Percentiles rank a stretch among this genome's conserved stretches.
These are phyloP conservation scores for Agrocybe pediades DNA, from an alignment of 768 basidiomycete genomes.

Conservation along the genomic window DNA sequence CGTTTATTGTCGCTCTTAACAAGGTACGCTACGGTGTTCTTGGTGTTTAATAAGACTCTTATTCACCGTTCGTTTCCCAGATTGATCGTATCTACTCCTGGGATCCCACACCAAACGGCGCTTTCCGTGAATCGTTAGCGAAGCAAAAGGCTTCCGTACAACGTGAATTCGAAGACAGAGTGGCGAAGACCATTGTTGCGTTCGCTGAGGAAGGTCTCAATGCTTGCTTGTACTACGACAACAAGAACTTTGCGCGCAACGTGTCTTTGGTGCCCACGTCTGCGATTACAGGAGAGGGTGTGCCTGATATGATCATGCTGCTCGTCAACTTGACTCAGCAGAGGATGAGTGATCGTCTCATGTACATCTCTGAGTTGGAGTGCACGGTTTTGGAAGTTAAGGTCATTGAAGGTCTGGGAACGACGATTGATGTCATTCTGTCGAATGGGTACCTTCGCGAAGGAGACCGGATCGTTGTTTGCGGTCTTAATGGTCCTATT, in stretches of 20 bases:
- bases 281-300: constrained; percentile 96
- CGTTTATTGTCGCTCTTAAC: constrained; percentile 98
- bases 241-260: constrained; percentile 91
- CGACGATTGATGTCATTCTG: constrained; percentile 95
- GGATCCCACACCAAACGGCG: constrained; percentile 88
- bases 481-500: constrained; percentile 96
- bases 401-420: constrained; percentile 96
- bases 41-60: neutral
- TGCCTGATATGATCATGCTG: constrained; percentile 99
- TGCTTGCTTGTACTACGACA: constrained; percentile 94
- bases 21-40: constrained; percentile 65
- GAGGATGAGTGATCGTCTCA: constrained; percentile 94
- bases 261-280: constrained; percentile 98
- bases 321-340: constrained; percentile 97
- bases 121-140: constrained; percentile 88
- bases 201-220: constrained; percentile 99
- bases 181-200: constrained; percentile 81
- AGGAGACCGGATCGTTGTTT: constrained; percentile 93
- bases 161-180: constrained; percentile 91
- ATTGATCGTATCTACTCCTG: constrained; percentile 98
- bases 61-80: constrained; percentile 36
- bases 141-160: constrained; percentile 79
- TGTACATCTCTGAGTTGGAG: constrained; percentile 97
- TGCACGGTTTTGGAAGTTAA: constrained; percentile 99
- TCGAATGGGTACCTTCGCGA: constrained; percentile 93